Percentiles rank a stretch among this genome's conserved stretches.
These are phyloP conservation scores for Parachaetomium inaequale DNA, from an alignment of 495 filamentous ascomycete species.

Conservation along the genomic window DNA sequence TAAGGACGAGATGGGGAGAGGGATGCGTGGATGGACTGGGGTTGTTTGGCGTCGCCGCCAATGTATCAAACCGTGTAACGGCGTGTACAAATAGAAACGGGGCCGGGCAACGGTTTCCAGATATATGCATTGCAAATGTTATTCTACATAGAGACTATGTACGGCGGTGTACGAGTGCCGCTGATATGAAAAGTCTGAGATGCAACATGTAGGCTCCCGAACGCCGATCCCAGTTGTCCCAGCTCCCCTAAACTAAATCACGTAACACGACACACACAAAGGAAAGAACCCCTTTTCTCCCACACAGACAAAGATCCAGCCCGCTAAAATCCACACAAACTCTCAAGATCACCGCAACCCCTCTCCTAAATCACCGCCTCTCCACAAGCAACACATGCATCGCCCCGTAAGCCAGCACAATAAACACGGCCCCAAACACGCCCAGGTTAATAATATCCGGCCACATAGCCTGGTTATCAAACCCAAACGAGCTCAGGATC, in stretches of 20 bases:
- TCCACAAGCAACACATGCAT: constrained; percentile 95
- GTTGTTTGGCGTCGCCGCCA: neutral
- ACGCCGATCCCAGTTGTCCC: constrained; percentile 6
- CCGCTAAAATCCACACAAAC: too few relatives aligned
- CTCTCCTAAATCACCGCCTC: constrained; percentile 57
- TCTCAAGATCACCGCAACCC: neutral
- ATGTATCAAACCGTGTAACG: constrained; percentile 20
- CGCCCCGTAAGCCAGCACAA: constrained; percentile 82
- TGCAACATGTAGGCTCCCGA: constrained; percentile 9
- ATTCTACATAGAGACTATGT: constrained; percentile 7
- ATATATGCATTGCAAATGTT: constrained; percentile 17
- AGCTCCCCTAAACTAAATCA: neutral
- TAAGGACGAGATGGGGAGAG: too few relatives aligned
- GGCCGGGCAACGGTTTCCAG: neutral
- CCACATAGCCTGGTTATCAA: constrained; percentile 81
- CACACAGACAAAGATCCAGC: neutral
- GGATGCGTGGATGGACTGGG: neutral
- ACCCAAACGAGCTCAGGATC: constrained; percentile 91
- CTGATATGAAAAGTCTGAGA: neutral
- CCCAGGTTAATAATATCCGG: constrained; percentile 75
- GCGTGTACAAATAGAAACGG: constrained; percentile 30
- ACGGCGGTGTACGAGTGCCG: neutral
- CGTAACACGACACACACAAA: neutral
- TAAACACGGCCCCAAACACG: constrained; percentile 75
- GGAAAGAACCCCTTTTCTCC: neutral